Base-by-base conservation (phyloP, 495 filamentous ascomycete genomes). In the Ascobolus immersus region DNA sequence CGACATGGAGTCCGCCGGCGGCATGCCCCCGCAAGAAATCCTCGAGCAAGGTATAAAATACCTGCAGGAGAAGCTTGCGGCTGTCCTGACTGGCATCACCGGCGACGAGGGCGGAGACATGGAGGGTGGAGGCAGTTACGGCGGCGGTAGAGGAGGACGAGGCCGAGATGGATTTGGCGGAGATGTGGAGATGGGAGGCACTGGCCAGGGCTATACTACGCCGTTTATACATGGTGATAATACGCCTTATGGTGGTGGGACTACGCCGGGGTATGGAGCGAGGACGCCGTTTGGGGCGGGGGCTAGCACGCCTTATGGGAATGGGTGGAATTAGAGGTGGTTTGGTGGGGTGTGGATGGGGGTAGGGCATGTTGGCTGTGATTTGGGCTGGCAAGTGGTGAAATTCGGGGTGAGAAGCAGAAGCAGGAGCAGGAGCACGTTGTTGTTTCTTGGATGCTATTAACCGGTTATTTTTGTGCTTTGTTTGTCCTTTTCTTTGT, bases 1-100 rank as follows among this genome's bases (percentile, higher is more conserved):
- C 43, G 78, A 93, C 39, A 73, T 96, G 18, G 86, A 96, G 50
- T 77, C 73, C 23, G 71, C 76, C 39, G 86, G 86, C 11, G 73
- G 69, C 40, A 63, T 96, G 6, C 73, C 81, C 4, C 82, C 89
- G 0, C 81, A 94, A 44, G 59, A 59, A 28, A 79, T 94, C 35
- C 63, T 94, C 34, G 69, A 79, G 37, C 73, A 89, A 46, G 81
- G 80, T 17, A 90, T 94, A 50, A 71, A 75, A 44, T 71, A 80
- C 15, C 53, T 96, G 17, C 84, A 94, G 50, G 65, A 71, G 36
- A 96, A 96, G 55, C 62, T 94, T 5, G 84, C 80, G 9, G 59
- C 59, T 3, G 66, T 91, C n/a, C 77, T 94, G 39, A 66, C 73
- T 33, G 69, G 69, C 8, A 59, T 96, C 8, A 17, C 28, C 9